Percentiles rank a stretch among this genome's conserved stretches.
phyloP scores from a whole-genome alignment of 148 eudicot species.

The Selenicereus undatus region DNA sequence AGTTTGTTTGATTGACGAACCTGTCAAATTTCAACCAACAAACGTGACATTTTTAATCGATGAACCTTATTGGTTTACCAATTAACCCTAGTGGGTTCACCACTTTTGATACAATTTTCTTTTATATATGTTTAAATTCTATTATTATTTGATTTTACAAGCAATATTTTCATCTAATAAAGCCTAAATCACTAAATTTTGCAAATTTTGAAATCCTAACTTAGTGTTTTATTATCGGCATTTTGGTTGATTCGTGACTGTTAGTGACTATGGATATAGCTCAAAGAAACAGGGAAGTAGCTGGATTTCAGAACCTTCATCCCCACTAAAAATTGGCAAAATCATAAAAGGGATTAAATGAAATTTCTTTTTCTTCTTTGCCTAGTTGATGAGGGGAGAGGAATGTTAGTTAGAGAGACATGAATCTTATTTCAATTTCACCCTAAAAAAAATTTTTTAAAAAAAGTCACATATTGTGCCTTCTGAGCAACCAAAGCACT shows the following conservation, averaged over 20 bases:
- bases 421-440: background rate
- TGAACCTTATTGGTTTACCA: background rate
- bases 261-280: background rate
- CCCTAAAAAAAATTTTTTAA: background rate
- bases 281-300: background rate
- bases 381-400: background rate
- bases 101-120: background rate
- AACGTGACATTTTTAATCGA: background rate
- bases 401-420: background rate
- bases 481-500: background rate
- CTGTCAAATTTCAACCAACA: background rate
- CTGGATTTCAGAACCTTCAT: background rate
- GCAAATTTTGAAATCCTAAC: background rate
- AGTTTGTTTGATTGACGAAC: background rate
- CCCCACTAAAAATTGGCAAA: background rate
- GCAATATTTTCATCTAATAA: background rate
- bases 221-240: background rate
- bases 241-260: background rate
- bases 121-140: background rate
- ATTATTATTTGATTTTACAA: background rate
- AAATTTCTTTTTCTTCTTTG: background rate
- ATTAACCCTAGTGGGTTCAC: background rate
- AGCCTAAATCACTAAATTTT: background rate
- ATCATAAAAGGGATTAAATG: background rate
- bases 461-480: background rate